Conservation (phyloP, 768 basidiomycete species). For the Suillus variegatus region DNA sequence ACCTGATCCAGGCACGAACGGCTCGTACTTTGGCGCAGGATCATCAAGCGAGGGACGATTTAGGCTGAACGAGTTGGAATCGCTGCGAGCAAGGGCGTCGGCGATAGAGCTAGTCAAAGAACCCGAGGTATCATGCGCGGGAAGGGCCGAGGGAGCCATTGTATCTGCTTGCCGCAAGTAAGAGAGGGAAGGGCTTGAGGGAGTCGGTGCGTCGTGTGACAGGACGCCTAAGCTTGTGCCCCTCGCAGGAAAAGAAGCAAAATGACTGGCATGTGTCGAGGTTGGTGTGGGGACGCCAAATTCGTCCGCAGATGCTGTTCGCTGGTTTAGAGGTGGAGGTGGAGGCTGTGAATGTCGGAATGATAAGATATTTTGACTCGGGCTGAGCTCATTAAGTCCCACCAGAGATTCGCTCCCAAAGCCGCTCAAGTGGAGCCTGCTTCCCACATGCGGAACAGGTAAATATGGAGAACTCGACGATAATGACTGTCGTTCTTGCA, state of each 20-base stretch:
- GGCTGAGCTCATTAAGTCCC: conserved; percentile 8
- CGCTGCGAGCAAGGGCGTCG: conserved; percentile 33
- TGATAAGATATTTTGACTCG: conserved; percentile 19
- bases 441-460: conserved; percentile 34
- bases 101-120: conserved; percentile 42
- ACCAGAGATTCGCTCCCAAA: conserved; percentile 9
- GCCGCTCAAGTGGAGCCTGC: conserved; percentile 27
- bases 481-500: conserved; percentile 6
- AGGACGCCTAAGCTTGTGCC: conserved; percentile 23
- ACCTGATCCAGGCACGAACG: conserved; percentile 19
- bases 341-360: conserved; percentile 15
- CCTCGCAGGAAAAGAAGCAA: conserved; percentile 67
- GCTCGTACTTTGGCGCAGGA: conserved; percentile 40
- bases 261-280: conserved; percentile 34
- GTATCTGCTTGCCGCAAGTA: conserved; percentile 14
- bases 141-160: conserved; percentile 11
- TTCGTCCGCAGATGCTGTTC: conserved; percentile 26
- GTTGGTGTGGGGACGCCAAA: conserved; percentile 20
- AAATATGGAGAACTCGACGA: conserved; percentile 22
- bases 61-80: conserved; percentile 12
- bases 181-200: conserved; percentile 14
- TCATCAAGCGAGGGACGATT: conserved; percentile 27
- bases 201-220: conserved; percentile 31
- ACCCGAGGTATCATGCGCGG: conserved; percentile 10
- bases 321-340: conserved; percentile 17